A percentile compares a stretch with the other conserved stretches of the same genome.
Evolutionary conservation across 192 early-diverging fungal genomes (phyloP).

Genomic region (Powellomyces hirtus): DNA sequence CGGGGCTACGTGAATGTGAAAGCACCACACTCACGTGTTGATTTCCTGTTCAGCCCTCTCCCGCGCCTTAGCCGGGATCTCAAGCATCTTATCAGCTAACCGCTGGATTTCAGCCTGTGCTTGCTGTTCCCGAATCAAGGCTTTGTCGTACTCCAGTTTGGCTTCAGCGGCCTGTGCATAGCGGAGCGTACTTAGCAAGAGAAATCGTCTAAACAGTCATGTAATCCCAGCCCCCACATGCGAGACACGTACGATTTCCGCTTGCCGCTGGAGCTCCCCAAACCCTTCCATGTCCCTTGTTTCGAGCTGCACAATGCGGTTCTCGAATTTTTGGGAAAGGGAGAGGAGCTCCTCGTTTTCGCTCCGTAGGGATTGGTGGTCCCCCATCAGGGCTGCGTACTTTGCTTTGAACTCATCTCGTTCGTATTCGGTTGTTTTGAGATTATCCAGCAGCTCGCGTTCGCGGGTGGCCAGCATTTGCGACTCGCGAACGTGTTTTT

Average conservation of each 20-base stretch:
- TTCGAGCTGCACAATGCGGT: conserved; percentile 25
- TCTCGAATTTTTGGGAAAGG: conserved; percentile 9
- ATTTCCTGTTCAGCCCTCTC: conserved; percentile 40
- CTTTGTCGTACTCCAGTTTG: conserved; percentile 40
- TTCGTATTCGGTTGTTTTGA: conserved; percentile 32
- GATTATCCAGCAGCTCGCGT: conserved; percentile 32
- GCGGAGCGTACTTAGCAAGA: too few species aligned
- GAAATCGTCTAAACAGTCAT: background rate
- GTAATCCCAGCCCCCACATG: background rate
- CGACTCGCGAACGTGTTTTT: conserved; percentile 38
- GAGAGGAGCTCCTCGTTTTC: conserved; percentile 19
- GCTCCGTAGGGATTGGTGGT: conserved; percentile 14
- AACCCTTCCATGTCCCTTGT: conserved; percentile 16
- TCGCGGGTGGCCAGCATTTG: conserved; percentile 29
- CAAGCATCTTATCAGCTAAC: conserved; percentile 30
- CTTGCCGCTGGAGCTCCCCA: background rate
- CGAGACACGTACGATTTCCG: background rate
- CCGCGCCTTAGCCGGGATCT: conserved; percentile 30
- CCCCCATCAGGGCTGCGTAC: background rate
- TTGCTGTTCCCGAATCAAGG: conserved; percentile 38
- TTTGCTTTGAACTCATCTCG: conserved; percentile 30
- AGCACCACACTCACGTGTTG: conserved; percentile 30
- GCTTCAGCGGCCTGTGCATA: conserved; percentile 34
- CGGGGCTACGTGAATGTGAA: too few species aligned
- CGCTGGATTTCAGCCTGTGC: conserved; percentile 32